A percentile compares a stretch with the other conserved stretches of the same genome.
Evolutionary conservation across 441 rosid species (phyloP).

Genomic region (Capsella rubella): DNA sequence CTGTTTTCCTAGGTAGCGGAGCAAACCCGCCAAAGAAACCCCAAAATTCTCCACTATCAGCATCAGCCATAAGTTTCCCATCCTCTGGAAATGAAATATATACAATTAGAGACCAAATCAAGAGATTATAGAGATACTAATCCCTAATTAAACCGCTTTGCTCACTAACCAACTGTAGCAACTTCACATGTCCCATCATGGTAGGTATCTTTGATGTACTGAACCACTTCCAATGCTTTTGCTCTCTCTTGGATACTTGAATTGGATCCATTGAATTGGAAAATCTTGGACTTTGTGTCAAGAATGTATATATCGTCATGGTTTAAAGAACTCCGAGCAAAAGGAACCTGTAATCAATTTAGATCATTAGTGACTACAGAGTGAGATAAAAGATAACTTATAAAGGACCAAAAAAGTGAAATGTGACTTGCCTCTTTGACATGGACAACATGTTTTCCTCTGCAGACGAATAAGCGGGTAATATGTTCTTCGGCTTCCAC

Average conservation of each 20-base stretch:
- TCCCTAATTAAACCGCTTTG: conserved; percentile 11
- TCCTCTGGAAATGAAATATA: conserved; percentile 66
- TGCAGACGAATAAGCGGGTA: conserved; percentile 85
- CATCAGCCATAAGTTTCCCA: conserved; percentile 90
- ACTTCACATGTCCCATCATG: conserved; percentile 88
- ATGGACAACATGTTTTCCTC: conserved; percentile 94
- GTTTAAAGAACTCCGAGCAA: conserved; percentile 84
- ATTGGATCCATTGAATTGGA: conserved; percentile 86
- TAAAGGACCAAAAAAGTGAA: conserved; percentile 2
- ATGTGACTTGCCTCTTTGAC: conserved; percentile 82
- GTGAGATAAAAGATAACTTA: conserved; percentile 6
- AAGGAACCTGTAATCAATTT: conserved; percentile 64
- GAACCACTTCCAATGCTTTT: conserved; percentile 93
- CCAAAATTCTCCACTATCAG: conserved; percentile 96
- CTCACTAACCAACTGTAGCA: conserved; percentile 78
- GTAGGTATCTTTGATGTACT: conserved; percentile 78
- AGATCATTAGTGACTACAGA: not conserved
- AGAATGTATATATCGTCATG: conserved; percentile 83
- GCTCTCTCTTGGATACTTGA: conserved; percentile 94
- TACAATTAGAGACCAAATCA: conserved; percentile 28
- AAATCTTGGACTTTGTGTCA: conserved; percentile 89
- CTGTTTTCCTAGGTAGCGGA: conserved; percentile 77
- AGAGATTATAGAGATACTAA: conserved; percentile 10
- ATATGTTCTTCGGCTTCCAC: conserved; percentile 81
- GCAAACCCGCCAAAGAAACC: conserved; percentile 97